Evolutionary conservation across 2,329 filamentous ascomycete species (phyloP).

Genomic region (Pestalotiopsis sp.): DNA sequence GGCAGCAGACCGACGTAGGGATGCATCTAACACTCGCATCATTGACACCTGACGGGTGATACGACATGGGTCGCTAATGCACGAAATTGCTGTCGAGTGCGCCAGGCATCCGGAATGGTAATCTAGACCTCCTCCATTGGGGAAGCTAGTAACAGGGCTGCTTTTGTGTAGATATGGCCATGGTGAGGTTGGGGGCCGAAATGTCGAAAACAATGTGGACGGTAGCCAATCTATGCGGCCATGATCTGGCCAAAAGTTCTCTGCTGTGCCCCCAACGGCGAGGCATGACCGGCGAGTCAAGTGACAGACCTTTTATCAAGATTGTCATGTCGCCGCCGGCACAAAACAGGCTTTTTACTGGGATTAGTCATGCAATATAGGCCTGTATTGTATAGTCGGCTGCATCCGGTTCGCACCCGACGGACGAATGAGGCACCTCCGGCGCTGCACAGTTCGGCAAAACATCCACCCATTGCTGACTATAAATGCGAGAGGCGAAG

Average conservation of each 20-base stretch:
- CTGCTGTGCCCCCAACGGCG: background rate
- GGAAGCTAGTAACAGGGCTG: background rate
- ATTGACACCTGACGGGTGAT: constrained; percentile 7
- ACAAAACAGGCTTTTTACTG: background rate
- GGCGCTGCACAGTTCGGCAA: background rate
- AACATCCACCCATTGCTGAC: background rate
- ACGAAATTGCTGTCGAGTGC: background rate
- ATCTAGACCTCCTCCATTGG: background rate
- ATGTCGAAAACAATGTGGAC: background rate
- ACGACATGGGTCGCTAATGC: constrained; percentile 8
- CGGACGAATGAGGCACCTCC: background rate
- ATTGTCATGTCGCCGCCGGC: background rate
- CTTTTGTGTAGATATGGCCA: background rate
- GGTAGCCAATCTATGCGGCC: background rate
- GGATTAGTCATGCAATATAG: background rate
- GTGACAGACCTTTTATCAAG: background rate
- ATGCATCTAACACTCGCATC: constrained; percentile 1
- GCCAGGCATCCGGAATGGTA: background rate
- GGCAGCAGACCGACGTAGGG: background rate
- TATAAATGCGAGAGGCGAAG: background rate
- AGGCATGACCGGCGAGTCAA: background rate
- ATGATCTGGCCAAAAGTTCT: background rate
- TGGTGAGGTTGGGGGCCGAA: background rate
- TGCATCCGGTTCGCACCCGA: background rate
- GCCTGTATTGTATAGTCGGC: background rate